These are phyloP conservation scores for Paraconiothyrium brasiliense DNA, from an alignment of 2,329 filamentous ascomycete species.

Conservation along the genomic window DNA sequence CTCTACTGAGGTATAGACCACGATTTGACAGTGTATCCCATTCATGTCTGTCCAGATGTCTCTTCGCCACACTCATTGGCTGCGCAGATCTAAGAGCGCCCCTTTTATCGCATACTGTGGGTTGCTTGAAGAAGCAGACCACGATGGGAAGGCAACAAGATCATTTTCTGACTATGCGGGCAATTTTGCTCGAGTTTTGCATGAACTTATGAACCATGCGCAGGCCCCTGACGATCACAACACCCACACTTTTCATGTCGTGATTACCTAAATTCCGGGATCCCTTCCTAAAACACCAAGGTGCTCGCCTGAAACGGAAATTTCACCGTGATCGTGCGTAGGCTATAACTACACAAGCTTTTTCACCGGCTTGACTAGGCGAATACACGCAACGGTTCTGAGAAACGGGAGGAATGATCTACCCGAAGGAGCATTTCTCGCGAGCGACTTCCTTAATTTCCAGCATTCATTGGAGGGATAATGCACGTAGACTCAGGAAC, in stretches of 20 bases:
- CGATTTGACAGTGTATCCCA: neutral
- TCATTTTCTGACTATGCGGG: too few relatives aligned
- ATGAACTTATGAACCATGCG: neutral
- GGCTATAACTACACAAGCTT: neutral
- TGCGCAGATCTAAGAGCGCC: too few relatives aligned
- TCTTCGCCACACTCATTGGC: too few relatives aligned
- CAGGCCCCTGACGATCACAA: neutral
- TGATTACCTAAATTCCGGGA: neutral
- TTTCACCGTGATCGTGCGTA: neutral
- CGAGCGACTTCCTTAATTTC: neutral
- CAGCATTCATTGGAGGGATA: neutral
- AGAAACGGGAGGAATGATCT: neutral
- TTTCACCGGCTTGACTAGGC: neutral
- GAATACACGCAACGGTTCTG: neutral
- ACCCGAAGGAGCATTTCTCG: neutral
- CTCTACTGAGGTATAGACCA: neutral
- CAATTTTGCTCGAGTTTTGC: too few relatives aligned
- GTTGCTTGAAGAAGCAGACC: too few relatives aligned
- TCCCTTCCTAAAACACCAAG: neutral
- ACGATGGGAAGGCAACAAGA: too few relatives aligned
- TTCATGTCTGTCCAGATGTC: too few relatives aligned
- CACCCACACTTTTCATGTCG: neutral
- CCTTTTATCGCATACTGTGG: too few relatives aligned
- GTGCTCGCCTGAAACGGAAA: neutral
- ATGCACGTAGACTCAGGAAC: slow-evolving; percentile 2